Conservation (phyloP, 164 flowering plant species). For the Sedum album region DNA sequence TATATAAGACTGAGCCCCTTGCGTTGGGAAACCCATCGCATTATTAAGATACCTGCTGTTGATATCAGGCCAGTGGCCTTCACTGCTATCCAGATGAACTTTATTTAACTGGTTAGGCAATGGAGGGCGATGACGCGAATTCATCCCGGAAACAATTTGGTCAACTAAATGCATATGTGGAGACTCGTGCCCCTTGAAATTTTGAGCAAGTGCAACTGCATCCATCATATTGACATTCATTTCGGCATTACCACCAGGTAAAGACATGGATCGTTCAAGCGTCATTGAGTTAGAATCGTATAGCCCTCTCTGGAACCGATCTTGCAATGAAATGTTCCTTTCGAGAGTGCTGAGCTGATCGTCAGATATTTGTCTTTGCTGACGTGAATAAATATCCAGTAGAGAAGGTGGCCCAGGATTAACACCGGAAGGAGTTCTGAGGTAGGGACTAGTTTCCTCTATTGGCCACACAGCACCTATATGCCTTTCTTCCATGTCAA, state of each 20-base stretch:
- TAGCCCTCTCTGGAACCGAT: slow-evolving; percentile 26
- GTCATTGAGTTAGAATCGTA: slow-evolving; percentile 41
- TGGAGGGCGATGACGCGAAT: slow-evolving; percentile 27
- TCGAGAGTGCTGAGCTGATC: slow-evolving; percentile 45
- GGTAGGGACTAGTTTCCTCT: slow-evolving; percentile 45
- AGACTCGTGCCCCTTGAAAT: slow-evolving; percentile 43
- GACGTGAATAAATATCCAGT: slow-evolving; percentile 44
- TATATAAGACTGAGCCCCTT: slow-evolving; percentile 37
- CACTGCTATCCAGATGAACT: slow-evolving; percentile 35
- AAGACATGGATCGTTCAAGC: slow-evolving; percentile 49
- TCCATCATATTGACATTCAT: slow-evolving; percentile 39
- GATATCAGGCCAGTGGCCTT: slow-evolving; percentile 41
- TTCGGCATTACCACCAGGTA: slow-evolving; percentile 40
- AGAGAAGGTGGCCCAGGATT: slow-evolving; percentile 38
- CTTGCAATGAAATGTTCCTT: slow-evolving; percentile 24
- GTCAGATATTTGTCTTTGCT: slow-evolving; percentile 38
- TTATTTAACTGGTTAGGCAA: slow-evolving; percentile 35
- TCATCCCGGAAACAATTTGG: slow-evolving; percentile 36
- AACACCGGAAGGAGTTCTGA: slow-evolving; percentile 24
- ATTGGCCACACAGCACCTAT: slow-evolving; percentile 47
- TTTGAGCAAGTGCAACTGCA: slow-evolving; percentile 40
- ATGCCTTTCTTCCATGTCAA: slow-evolving; percentile 44
- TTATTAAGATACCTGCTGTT: slow-evolving; percentile 36
- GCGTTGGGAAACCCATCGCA: slow-evolving; percentile 45
- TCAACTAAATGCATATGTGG: slow-evolving; percentile 31